Percentiles rank a stretch among this genome's conserved stretches.
Conservation (phyloP, 768 basidiomycete species). For the Boletus bicolor region DNA sequence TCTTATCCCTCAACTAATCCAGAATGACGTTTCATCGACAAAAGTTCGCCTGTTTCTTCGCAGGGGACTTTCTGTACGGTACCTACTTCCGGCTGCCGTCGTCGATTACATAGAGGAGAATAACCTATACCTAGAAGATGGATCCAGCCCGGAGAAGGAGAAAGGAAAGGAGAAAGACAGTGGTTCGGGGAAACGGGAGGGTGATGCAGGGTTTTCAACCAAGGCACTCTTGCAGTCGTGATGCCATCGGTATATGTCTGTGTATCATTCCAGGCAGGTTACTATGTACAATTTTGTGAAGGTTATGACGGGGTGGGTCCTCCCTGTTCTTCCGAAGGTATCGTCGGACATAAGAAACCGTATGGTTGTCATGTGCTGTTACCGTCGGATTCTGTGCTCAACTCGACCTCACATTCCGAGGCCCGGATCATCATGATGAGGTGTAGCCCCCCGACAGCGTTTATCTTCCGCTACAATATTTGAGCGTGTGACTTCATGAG, state of each 20-base stretch:
- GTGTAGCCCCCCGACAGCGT: background rate
- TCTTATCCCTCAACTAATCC: conserved; percentile 90
- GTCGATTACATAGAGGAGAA: conserved; percentile 93
- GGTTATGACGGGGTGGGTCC: too few species aligned
- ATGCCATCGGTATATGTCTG: background rate
- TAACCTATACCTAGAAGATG: conserved; percentile 70
- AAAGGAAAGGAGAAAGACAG: conserved; percentile 38
- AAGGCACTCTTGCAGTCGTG: conserved; percentile 11
- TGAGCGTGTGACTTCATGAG: background rate
- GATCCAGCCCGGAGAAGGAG: conserved; percentile 32
- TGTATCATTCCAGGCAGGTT: background rate
- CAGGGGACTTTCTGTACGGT: conserved; percentile 79
- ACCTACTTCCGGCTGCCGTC: conserved; percentile 86
- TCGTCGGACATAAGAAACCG: background rate
- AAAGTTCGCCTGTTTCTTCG: conserved; percentile 83
- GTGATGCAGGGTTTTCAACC: conserved; percentile 8
- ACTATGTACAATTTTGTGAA: background rate
- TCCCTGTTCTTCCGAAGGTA: background rate
- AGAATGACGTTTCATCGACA: conserved; percentile 95
- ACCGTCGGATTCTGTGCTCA: background rate
- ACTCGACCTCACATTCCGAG: background rate
- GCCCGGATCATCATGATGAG: background rate
- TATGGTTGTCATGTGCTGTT: background rate
- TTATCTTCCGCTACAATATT: background rate
- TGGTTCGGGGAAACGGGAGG: conserved; percentile 29